Evolutionary conservation across 345 rosid genomes (phyloP), one percentile per base, ranked within the genome.

Genomic region (Tarenaya hassleriana): DNA sequence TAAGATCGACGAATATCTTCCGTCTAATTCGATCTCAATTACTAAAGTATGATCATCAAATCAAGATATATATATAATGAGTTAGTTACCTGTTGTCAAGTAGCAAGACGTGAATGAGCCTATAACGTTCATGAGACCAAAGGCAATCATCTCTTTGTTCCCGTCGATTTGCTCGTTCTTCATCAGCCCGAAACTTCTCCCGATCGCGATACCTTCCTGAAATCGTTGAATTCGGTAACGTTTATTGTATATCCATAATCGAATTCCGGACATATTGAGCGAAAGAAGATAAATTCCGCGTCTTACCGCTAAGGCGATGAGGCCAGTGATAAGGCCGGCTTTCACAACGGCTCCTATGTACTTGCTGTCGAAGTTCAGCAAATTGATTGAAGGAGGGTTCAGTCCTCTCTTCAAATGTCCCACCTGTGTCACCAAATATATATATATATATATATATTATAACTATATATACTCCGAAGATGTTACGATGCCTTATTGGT

Each of bases 21-120:
- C 3, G 29, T 24, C 29, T 24, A n/a, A n/a, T n/a, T 24, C 5
- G 3, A 24, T 24, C 5, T 24, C 3, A 24, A 24, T 24, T 2
- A 24, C 4, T 35, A 7, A n/a, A n/a, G n/a, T n/a, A n/a, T n/a
- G n/a, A n/a, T n/a, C n/a, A n/a, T n/a, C n/a, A n/a, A n/a, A n/a
- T n/a, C n/a, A n/a, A n/a, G n/a, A n/a, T 17, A 44, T 27, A 19
- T 6, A 7, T 11, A 50, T 21, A 5, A 19, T 42, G 8, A 7
- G 47, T 1, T 8, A 35, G 3, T 37, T 68, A 84, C 97, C 97
- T 0, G 96, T 86, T 43, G 97, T 86, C 56, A 90, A 64, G 79
- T 91, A 91, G 73, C 98, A 91, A 20, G 98, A 91, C 50, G 86
- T 77, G 66, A 78, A 78, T 18, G 98, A 91, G 33, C 98, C 98